Conservation (phyloP, 371 early-diverging fungal genomes). For the Coemansia sp. region DNA sequence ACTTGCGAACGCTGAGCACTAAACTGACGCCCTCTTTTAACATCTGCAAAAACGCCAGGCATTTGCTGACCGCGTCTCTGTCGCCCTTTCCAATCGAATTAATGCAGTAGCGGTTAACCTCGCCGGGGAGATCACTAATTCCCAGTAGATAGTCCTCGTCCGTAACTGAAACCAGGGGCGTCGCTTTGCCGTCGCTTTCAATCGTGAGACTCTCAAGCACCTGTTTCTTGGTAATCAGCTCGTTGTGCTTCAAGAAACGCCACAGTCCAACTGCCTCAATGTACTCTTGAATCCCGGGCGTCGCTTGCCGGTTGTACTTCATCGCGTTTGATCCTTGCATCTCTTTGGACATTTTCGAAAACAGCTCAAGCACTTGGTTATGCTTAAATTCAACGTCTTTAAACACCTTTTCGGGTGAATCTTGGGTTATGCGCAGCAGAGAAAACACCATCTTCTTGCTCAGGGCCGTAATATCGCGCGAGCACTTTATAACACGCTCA, state of each 20-base stretch:
- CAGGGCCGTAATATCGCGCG: slow-evolving; percentile 56
- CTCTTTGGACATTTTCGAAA: slow-evolving; percentile 42
- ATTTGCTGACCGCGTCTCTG: slow-evolving; percentile 36
- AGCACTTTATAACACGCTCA: slow-evolving; percentile 55
- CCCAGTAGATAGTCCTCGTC: slow-evolving; percentile 56
- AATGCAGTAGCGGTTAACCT: slow-evolving; percentile 59
- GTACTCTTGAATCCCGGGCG: slow-evolving; percentile 51
- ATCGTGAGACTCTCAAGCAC: slow-evolving; percentile 37
- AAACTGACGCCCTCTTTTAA: slow-evolving; percentile 47
- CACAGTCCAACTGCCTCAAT: slow-evolving; percentile 55
- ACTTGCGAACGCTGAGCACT: slow-evolving; percentile 9
- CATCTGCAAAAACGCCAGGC: slow-evolving; percentile 48
- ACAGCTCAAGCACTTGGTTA: slow-evolving; percentile 41
- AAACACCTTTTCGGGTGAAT: slow-evolving; percentile 36
- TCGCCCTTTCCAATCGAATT: slow-evolving; percentile 54
- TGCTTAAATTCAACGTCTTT: slow-evolving; percentile 47
- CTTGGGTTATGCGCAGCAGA: slow-evolving; percentile 51
- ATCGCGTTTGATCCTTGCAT: slow-evolving; percentile 50
- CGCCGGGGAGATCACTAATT: slow-evolving; percentile 58
- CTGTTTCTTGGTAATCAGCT: slow-evolving; percentile 46
- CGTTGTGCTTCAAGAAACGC: slow-evolving; percentile 38
- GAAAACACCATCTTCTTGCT: slow-evolving; percentile 57
- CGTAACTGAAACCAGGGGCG: slow-evolving; percentile 26
- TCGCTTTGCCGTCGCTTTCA: neutral
- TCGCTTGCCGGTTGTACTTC: slow-evolving; percentile 41